Evolutionary conservation across 805 yeast genomes (phyloP), one percentile per base, ranked within the genome.

Genomic region (Yarrowia sp.): DNA sequence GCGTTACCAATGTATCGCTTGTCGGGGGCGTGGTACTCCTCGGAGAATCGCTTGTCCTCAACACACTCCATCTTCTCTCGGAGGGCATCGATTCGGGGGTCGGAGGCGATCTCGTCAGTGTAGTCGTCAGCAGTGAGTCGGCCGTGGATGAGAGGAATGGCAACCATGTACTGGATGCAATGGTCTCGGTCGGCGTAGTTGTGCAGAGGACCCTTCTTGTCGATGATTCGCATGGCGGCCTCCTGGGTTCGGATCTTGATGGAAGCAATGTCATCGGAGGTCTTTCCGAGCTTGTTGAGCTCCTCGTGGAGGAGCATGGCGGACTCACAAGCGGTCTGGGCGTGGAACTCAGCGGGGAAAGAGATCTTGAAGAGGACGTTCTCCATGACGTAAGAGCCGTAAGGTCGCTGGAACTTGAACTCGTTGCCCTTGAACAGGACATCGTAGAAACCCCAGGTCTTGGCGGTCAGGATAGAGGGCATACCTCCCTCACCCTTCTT

Each of bases 181-280:
- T 84, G 88, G 69, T 84, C 88, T 68, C 88, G 78, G 73, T 84
- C 88, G 18, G 88, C 88, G 71, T 84, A 84, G 75, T 84, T 84
- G 76, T 84, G 78, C 63, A 84, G 74, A 14, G 87, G 86, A 8
- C 88, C 88, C 67, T 74, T 75, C 74, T 84, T 84, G 73, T 84
- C 86, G 66, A 84, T 84, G 72, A 84, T 84, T 68, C 85, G 76
- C 76, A 83, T 77, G 11, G 86, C 87, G 31, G 88, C 86, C 66
- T 83, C 85, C 74, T 84, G 88, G 50, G 87, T 84, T 69, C 82
- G 78, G 69, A 84, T 83, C 63, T 78, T 77, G 65, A 84, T 73
- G 17, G 77, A 74, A 70, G 78, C 78, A 69, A 84, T 83, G 69
- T 84, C 86, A 58, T 78, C 78, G 66, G 75, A 73, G 8, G 82